These are phyloP conservation scores for Solanum habrochaites DNA, from an alignment of 257 asterid genomes.

Conservation along the genomic window DNA sequence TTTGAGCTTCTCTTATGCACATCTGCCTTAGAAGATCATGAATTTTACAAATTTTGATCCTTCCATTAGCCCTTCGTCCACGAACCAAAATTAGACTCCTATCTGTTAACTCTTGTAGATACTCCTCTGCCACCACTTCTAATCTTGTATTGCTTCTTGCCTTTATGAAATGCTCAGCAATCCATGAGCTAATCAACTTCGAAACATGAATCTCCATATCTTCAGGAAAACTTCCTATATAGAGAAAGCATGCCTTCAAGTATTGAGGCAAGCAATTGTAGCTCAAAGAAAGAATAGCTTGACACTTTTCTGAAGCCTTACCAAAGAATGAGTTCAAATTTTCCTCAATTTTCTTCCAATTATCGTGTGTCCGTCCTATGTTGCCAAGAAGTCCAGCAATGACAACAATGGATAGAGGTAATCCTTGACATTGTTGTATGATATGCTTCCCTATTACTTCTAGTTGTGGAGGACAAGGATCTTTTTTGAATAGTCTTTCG, in stretches of 20 bases:
- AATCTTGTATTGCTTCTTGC: not conserved
- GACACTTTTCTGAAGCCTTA: not conserved
- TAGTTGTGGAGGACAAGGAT: not conserved
- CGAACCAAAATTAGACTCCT: not conserved
- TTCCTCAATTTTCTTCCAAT: not conserved
- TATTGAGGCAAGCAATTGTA: not conserved
- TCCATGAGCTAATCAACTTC: not conserved
- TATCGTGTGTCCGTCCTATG: not conserved
- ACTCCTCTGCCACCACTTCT: not conserved
- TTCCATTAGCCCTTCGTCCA: not conserved
- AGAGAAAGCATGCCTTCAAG: constrained; percentile 8
- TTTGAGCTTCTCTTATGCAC: not conserved
- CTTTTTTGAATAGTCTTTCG: not conserved
- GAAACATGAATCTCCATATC: not conserved
- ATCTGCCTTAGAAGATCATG: constrained; percentile 5
- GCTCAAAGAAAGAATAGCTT: constrained; percentile 3
- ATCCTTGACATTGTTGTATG: not conserved
- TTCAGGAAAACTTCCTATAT: not conserved
- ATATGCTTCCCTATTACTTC: not conserved
- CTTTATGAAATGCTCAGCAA: constrained; percentile 1
- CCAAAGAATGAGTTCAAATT: not conserved
- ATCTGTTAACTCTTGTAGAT: not conserved
- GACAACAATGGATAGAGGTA: not conserved
- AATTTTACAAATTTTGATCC: not conserved
- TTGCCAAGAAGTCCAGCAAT: not conserved